These are phyloP conservation scores for Monilinia polystroma DNA, from an alignment of 2,329 filamentous ascomycete species.

Conservation along the genomic window DNA sequence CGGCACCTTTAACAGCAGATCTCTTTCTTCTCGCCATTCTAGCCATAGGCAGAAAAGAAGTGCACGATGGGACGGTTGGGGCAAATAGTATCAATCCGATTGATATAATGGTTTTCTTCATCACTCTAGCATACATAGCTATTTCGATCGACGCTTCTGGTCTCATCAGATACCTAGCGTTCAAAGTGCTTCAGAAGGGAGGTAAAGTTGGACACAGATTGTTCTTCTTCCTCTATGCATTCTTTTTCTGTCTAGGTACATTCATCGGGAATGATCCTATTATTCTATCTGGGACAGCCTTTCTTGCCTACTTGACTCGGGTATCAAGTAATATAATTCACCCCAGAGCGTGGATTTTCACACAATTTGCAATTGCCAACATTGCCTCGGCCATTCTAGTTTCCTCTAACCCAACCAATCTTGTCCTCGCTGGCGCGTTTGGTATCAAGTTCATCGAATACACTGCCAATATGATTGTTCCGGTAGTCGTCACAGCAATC, in stretches of 20 bases:
- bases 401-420: slow-evolving; percentile 75
- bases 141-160: slow-evolving; percentile 76
- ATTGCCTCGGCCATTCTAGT: slow-evolving; percentile 74
- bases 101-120: slow-evolving; percentile 74
- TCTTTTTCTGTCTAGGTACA: slow-evolving; percentile 66
- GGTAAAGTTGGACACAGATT: slow-evolving; percentile 65
- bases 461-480: slow-evolving; percentile 75
- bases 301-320: slow-evolving; percentile 74
- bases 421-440: slow-evolving; percentile 72
- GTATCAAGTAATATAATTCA: slow-evolving; percentile 71
- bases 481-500: slow-evolving; percentile 65
- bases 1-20: slow-evolving; percentile 67
- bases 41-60: slow-evolving; percentile 65
- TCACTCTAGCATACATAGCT: slow-evolving; percentile 72
- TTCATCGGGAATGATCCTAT: slow-evolving; percentile 76
- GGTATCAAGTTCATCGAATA: slow-evolving; percentile 70
- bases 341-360: slow-evolving; percentile 70
- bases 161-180: slow-evolving; percentile 67
- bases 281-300: slow-evolving; percentile 71
- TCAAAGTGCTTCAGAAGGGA: slow-evolving; percentile 66
- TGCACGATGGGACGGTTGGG: slow-evolving; percentile 66
- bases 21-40: slow-evolving; percentile 68
- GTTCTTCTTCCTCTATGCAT: slow-evolving; percentile 71
- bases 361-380: slow-evolving; percentile 70
- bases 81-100: slow-evolving; percentile 65